Percentiles rank a stretch among this genome's conserved stretches.
These are phyloP conservation scores for Cystofilobasidium bisporidii DNA, from an alignment of 768 basidiomycete species.

Conservation along the genomic window DNA sequence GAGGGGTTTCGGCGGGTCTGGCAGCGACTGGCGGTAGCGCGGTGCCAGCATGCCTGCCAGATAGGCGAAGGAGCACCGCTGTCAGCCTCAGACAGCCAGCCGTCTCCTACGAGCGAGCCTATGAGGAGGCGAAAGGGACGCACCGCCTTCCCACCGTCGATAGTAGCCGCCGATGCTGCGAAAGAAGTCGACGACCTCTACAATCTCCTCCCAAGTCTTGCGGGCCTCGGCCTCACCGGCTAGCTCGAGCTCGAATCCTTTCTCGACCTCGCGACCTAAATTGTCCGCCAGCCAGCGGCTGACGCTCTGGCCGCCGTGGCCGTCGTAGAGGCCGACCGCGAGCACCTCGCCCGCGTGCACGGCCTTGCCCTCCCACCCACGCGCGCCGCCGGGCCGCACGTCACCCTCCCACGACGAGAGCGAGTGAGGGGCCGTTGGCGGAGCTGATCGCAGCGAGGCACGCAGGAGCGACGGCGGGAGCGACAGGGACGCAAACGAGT, in stretches of 20 bases:
- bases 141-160: conserved; percentile 74
- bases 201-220: background rate
- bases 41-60: conserved; percentile 31
- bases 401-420: conserved; percentile 14
- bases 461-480: conserved; percentile 14
- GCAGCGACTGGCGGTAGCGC: conserved; percentile 17
- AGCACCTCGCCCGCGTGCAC: conserved; percentile 14
- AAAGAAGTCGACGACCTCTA: conserved; percentile 55
- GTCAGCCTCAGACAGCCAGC: background rate
- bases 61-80: too few relatives aligned
- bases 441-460: background rate
- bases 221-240: background rate
- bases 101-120: background rate
- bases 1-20: conserved; percentile 44
- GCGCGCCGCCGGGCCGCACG: conserved; percentile 1
- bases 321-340: conserved; percentile 20
- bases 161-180: conserved; percentile 78
- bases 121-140: conserved; percentile 27
- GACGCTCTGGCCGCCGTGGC: conserved; percentile 17
- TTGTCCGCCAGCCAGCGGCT: conserved; percentile 6
- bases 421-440: background rate
- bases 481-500: background rate
- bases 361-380: conserved; percentile 14
- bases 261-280: conserved; percentile 4
- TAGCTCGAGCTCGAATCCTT: background rate